These are phyloP conservation scores for Aspergillus baeticus DNA, from an alignment of 495 filamentous ascomycete species.

Conservation along the genomic window DNA sequence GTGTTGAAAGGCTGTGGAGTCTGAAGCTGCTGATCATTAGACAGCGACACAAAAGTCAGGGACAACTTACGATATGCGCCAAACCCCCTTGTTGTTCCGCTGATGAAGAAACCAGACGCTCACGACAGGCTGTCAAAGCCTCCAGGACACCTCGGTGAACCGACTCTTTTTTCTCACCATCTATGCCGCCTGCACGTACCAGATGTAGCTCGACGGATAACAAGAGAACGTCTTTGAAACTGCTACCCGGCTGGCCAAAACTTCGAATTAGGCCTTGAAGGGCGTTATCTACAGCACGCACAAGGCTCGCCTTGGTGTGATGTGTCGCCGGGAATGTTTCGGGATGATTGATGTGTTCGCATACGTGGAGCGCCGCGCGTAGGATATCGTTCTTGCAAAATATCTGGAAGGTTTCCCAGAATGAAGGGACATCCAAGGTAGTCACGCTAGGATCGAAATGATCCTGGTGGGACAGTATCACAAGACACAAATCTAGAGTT, in stretches of 20 bases:
- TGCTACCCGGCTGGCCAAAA: conserved; percentile 20
- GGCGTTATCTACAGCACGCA: conserved; percentile 21
- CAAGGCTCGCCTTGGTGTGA: conserved; percentile 22
- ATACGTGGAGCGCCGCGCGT: conserved; percentile 24
- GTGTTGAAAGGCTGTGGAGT: too few species aligned
- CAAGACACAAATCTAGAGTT: conserved; percentile 23
- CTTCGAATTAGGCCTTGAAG: conserved; percentile 24
- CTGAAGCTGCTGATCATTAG: too few species aligned
- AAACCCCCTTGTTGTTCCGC: too few species aligned
- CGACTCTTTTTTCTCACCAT: conserved; percentile 13
- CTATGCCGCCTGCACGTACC: conserved; percentile 19
- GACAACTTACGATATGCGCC: too few species aligned
- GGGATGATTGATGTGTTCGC: conserved; percentile 19
- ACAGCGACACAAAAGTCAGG: too few species aligned
- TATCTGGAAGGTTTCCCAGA: conserved; percentile 26
- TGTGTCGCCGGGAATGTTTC: not conserved
- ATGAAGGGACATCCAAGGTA: conserved; percentile 17
- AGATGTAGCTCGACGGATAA: conserved; percentile 26
- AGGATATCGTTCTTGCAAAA: conserved; percentile 28
- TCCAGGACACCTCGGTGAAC: conserved; percentile 18
- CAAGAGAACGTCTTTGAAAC: conserved; percentile 29
- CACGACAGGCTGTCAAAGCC: not conserved
- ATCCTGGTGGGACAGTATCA: conserved; percentile 27
- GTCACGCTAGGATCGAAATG: conserved; percentile 25
- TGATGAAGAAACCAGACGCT: not conserved